Evolutionary conservation across 2,329 filamentous ascomycete genomes (phyloP), one percentile per base, ranked within the genome.

Genomic region (Botrytis tulipae): DNA sequence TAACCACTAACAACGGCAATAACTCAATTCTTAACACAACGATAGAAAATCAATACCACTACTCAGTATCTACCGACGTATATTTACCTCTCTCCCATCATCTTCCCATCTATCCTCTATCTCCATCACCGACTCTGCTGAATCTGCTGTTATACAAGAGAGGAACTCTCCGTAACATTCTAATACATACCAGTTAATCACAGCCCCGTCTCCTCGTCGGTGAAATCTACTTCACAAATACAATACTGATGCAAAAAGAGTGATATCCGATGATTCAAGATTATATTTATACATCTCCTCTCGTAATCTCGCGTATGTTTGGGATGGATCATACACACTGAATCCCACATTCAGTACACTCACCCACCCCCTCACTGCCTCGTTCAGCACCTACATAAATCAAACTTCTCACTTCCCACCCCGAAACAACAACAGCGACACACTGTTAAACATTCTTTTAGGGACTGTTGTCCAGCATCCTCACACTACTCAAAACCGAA

Each of bases 11-110:
- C 2, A 25, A 18, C 51, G 9, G 14, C n/a, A 29, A 29, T 29
- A 5, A 18, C 32, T 29, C n/a, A 18, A 29, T 4, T 0, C 0
- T 57, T 3, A 29, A 32, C 7, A 57, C 1, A 0, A 7, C 2
- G 16, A 29, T 12, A 54, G 0, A 9, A 57, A 57, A 57, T 16
- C 6, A 57, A 3, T 0, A 18, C 29, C n/a, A 29, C n/a, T 7
- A 18, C 5, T 14, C 51, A 57, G n/a, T 54, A 54, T 57, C 14
- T 18, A 29, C 3, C 2, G 32, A 1, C 18, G 1, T 1, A 16
- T 18, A 7, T 54, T 48, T 0, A 48, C 20, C 1, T 4, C 6
- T 6, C n/a, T 6, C 3, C 8, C 7, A 29, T 29, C 1, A 29
- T 29, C 5, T 16, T 54, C 0, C 5, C 51, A 1, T 54, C 14